Evolutionary conservation across 1,284 basidiomycete genomes (phyloP), one percentile per base, ranked within the genome.

Genomic region (Anthracocystis setariae): DNA sequence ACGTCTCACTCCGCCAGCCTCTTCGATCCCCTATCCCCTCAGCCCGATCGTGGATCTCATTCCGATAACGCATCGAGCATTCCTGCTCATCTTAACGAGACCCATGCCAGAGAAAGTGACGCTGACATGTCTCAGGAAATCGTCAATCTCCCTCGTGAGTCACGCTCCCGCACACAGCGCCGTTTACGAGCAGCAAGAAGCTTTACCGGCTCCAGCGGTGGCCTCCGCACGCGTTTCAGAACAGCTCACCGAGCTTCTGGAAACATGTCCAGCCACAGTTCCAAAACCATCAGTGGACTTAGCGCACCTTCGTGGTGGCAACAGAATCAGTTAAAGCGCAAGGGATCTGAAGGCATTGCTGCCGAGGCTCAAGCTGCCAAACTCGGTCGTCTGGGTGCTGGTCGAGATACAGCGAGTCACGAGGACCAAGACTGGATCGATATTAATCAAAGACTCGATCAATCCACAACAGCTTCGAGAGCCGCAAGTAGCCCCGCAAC

Each of bases 301-400:
- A 32, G 21, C 7, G 25, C 35, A 1, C n/a, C 42, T 8, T 24
- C 27, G 21, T 59, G 56, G 56, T 59, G 56, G 56, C 50, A 47
- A 18, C 56, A 59, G 23, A 59, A 50, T n/a, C 37, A 46, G 12
- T 44, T 59, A 15, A 59, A 59, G 32, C 48, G 49, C 44, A 59
- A 59, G 37, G 56, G 48, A 21, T 59, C 56, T 3, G 48, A 39
- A 20, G 49, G 56, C 27, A 45, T 47, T 18, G 37, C 38, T 12
- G 44, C 40, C 15, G 56, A 52, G 38, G 43, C 38, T 27, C 49
- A 49, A 35, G 47, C 47, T 18, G 4, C 55, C 4, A 58, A 46
- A 29, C 54, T 48, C 25, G 54, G 46, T 38, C 54, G 54, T 18
- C 20, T 35, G 9, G 42, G 24, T 3, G 33, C 25, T n/a, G 1